Evolutionary conservation across 257 asterid species (phyloP).

Genomic region (Mentha longifolia): DNA sequence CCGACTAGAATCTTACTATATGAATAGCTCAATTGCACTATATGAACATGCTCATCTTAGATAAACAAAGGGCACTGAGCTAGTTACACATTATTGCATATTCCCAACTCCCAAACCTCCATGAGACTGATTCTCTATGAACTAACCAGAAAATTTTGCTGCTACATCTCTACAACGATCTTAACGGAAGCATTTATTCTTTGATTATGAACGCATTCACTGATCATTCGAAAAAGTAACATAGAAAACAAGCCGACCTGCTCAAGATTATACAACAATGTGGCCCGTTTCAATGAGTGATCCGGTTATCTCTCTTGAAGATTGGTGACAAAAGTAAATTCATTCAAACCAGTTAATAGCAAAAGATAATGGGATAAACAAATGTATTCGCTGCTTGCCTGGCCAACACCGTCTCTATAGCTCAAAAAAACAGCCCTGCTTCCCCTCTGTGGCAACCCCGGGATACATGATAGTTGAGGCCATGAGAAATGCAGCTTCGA

Average conservation of each 20-base stretch:
- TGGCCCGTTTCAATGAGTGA: slow-evolving; percentile 1
- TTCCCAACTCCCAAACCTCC: too few species aligned
- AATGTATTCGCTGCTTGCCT: slow-evolving; percentile 55
- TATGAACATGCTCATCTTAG: slow-evolving; percentile 20
- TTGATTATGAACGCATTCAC: not conserved
- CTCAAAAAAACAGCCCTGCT: slow-evolving; percentile 70
- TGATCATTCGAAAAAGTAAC: slow-evolving; percentile 1
- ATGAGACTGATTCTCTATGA: not conserved
- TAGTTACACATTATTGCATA: too few species aligned
- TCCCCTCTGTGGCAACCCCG: slow-evolving; percentile 82
- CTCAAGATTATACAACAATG: slow-evolving; percentile 10
- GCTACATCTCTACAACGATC: slow-evolving; percentile 3
- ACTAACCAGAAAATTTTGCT: slow-evolving; percentile 13
- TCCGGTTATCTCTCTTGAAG: not conserved
- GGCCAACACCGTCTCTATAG: slow-evolving; percentile 67
- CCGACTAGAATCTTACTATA: slow-evolving; percentile 1
- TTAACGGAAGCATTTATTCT: slow-evolving; percentile 4
- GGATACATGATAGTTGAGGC: slow-evolving; percentile 83
- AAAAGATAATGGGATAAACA: not conserved
- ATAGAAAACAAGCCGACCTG: not conserved
- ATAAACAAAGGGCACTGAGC: slow-evolving; percentile 3
- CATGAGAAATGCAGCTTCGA: slow-evolving; percentile 75
- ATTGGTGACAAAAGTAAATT: not conserved
- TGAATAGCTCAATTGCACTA: not conserved
- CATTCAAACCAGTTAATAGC: slow-evolving; percentile 15